These are phyloP conservation scores for Paramecium pentaurelia DNA, from an alignment of 73 alveolate species.

Conservation along the genomic window DNA sequence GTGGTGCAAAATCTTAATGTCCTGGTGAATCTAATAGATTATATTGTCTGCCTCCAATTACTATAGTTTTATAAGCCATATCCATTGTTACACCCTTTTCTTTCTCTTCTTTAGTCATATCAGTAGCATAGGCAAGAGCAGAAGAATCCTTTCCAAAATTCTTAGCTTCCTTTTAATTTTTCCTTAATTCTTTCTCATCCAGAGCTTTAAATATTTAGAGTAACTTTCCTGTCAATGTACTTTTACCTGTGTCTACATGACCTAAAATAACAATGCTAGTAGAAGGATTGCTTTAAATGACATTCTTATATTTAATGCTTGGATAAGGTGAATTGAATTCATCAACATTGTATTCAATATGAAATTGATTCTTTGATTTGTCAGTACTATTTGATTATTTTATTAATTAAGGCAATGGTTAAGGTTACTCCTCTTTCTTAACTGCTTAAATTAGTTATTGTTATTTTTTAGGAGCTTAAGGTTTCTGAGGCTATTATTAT, in stretches of 20 bases:
- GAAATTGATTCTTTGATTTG: neutral
- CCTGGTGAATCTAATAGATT: slow-evolving; percentile 99
- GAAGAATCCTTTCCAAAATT: slow-evolving; percentile 52
- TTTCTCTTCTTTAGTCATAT: slow-evolving; percentile 73
- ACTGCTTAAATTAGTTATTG: neutral
- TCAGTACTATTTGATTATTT: neutral
- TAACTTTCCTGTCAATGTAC: slow-evolving; percentile 28
- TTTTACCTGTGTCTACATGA: slow-evolving; percentile 52
- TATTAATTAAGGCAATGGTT: neutral
- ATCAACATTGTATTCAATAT: neutral
- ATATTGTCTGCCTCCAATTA: slow-evolving; percentile 72
- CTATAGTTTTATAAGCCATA: slow-evolving; percentile 80
- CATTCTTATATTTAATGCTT: neutral
- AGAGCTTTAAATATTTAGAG: slow-evolving; percentile 9
- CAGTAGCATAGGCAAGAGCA: slow-evolving; percentile 30
- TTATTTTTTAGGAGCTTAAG: neutral
- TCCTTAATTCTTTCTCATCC: slow-evolving; percentile 3
- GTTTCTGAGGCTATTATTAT: neutral
- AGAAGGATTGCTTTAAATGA: neutral
- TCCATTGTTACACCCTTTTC: slow-evolving; percentile 98
- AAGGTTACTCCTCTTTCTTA: neutral
- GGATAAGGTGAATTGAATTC: neutral
- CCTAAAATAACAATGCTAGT: slow-evolving; percentile 30
- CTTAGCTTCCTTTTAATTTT: slow-evolving; percentile 41
- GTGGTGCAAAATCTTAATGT: slow-evolving; percentile 96